Percentiles rank a stretch among this genome's conserved stretches.
Evolutionary conservation across 1,284 basidiomycete species (phyloP).

Genomic region (Puccinia hordei): DNA sequence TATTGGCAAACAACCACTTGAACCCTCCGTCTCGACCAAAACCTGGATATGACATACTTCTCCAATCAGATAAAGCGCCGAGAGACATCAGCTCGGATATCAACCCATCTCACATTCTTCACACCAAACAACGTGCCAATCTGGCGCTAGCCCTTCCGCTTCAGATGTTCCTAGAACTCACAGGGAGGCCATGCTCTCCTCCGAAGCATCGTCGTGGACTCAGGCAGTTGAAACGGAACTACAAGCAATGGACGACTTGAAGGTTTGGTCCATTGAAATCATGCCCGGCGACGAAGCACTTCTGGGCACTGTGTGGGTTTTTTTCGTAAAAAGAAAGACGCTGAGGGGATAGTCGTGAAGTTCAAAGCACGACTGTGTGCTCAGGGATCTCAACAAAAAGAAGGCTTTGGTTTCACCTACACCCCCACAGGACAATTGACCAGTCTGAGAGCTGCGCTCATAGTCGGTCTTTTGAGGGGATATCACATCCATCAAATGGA

Average conservation of each 20-base stretch:
- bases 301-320: too few relatives aligned
- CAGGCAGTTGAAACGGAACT: too few relatives aligned
- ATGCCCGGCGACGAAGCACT: too few relatives aligned
- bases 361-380: too few relatives aligned
- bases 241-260: too few relatives aligned
- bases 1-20: too few relatives aligned
- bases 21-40: background rate
- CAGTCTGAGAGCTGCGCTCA: background rate
- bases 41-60: background rate
- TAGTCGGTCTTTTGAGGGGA: background rate
- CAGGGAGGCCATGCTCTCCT: background rate
- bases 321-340: too few relatives aligned
- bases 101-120: background rate
- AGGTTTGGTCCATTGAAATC: too few relatives aligned
- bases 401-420: too few relatives aligned
- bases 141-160: background rate
- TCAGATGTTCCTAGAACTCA: background rate
- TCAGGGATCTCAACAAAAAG: too few relatives aligned
- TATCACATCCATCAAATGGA: constrained; percentile 39
- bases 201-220: too few relatives aligned
- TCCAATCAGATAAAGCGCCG: background rate
- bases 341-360: too few relatives aligned
- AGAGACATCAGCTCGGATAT: background rate
- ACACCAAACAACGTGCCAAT: background rate
- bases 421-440: background rate